Evolutionary conservation across 139 green algal genomes (phyloP).

Genomic region (Chlorella sp.): DNA sequence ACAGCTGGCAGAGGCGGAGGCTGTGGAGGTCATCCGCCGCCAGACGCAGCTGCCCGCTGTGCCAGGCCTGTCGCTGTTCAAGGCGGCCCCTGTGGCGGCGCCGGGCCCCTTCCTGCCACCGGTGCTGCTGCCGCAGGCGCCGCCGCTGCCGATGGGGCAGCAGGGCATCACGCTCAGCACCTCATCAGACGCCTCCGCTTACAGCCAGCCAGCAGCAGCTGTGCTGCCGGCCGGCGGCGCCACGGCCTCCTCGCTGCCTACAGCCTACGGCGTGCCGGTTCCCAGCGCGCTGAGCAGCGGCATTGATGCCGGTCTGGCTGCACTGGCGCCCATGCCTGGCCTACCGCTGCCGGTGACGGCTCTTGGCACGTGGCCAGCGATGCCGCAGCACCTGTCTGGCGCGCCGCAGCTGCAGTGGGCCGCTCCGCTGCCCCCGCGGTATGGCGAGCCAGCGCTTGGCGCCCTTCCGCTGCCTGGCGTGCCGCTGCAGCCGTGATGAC

Average conservation of each 20-base stretch:
- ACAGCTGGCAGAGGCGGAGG: background rate
- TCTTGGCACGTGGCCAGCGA: background rate
- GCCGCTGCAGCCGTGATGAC: too few species aligned
- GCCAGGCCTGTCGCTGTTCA: constrained; percentile 15
- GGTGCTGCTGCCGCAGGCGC: background rate
- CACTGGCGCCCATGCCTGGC: background rate
- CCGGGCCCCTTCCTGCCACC: background rate
- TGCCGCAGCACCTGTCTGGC: background rate
- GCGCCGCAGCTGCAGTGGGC: constrained; percentile 13
- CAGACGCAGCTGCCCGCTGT: background rate
- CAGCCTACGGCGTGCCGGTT: constrained; percentile 5
- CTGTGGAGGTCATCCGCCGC: constrained; percentile 1
- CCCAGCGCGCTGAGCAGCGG: background rate
- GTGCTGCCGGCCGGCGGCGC: background rate
- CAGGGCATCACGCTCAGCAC: background rate
- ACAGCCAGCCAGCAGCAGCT: background rate
- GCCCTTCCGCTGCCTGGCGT: too few species aligned
- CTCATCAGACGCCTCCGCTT: constrained; percentile 13
- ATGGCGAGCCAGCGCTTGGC: background rate
- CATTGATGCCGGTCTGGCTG: background rate
- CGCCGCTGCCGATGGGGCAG: background rate
- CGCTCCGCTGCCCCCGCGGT: background rate
- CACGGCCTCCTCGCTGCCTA: background rate
- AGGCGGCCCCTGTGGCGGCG: background rate
- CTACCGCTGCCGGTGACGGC: constrained; percentile 1